Base-by-base conservation (phyloP, 345 rosid genomes). In the Microcos paniculata region DNA sequence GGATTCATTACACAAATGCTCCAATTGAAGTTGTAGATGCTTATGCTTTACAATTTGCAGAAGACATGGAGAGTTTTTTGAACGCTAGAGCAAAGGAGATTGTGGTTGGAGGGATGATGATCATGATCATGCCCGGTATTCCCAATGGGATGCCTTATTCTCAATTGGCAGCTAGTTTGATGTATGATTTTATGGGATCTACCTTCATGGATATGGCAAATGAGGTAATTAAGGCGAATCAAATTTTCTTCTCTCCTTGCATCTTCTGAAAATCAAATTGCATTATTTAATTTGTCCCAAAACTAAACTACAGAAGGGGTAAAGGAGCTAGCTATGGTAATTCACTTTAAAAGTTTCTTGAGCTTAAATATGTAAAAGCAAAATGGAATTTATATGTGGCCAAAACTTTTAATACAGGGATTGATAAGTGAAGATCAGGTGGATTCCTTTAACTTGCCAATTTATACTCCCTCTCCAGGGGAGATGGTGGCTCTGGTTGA, bases 391-490 rank as follows among this genome's bases (percentile, higher is more conserved):
- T 28, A 79, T 24, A 77, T 84, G 85, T 51, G 84, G 78, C 4
- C 43, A 77, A n/a, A n/a, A n/a, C n/a, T 63, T 90, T 90, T 45
- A 64, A 43, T 43, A 66, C 58, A 82, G 84, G 87, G 85, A 8
- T 24, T 82, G 21, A 59, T 88, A 23, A 78, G 76, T 18, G 84
- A 84, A 79, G 82, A 59, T 16, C 38, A 71, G 31, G 76, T 84
- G 59, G 85, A 84, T 55, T 68, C 80, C 0, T 88, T 86, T 70
- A 88, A 84, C 69, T 19, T 86, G 7, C 91, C 91, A 0, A 14
- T 79, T 6, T 88, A 83, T 46, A 4, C 53, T 51, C 4, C 82
- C 5, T 43, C 79, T 19, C 73, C 84, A 1, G 26, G 15, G 8
- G 84, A 79, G 52, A 74, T 80, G 40, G 28, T 85, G 13, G 89